phyloP scores from a whole-genome alignment of 2,329 filamentous ascomycete genomes.

The Botrytis squamosa region DNA sequence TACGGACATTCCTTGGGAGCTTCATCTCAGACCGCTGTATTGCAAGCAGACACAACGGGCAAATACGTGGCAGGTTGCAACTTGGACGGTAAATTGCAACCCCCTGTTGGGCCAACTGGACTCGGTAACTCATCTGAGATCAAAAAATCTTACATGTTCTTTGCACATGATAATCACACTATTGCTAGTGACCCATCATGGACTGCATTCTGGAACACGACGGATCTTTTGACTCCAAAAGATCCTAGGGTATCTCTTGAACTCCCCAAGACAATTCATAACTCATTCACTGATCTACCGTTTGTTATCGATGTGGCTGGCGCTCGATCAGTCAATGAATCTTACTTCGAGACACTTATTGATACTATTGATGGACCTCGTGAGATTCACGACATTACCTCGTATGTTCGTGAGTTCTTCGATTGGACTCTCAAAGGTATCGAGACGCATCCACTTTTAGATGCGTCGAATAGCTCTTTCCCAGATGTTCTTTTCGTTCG shows the following conservation, averaged over 20 bases:
- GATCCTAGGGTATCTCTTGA: background rate
- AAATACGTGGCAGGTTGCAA: background rate
- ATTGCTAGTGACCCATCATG: background rate
- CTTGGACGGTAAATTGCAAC: background rate
- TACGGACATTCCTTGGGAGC: background rate
- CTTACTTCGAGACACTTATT: background rate
- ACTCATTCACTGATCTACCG: background rate
- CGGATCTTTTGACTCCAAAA: background rate
- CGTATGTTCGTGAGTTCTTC: background rate
- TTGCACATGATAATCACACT: background rate
- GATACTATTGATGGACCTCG: background rate
- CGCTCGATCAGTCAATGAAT: background rate
- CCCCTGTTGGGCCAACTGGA: background rate
- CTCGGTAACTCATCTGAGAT: background rate
- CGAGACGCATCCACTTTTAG: background rate
- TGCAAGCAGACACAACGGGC: background rate
- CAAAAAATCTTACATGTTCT: background rate
- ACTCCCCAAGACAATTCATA: background rate
- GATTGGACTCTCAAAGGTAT: background rate
- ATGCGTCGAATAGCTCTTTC: background rate
- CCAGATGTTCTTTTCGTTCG: background rate
- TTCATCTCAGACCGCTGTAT: background rate
- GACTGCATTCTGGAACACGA: background rate
- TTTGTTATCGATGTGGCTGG: background rate
- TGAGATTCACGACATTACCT: background rate